Conservation (phyloP, 176 grass and related monocot genomes). For the Pontederia crassipes region DNA sequence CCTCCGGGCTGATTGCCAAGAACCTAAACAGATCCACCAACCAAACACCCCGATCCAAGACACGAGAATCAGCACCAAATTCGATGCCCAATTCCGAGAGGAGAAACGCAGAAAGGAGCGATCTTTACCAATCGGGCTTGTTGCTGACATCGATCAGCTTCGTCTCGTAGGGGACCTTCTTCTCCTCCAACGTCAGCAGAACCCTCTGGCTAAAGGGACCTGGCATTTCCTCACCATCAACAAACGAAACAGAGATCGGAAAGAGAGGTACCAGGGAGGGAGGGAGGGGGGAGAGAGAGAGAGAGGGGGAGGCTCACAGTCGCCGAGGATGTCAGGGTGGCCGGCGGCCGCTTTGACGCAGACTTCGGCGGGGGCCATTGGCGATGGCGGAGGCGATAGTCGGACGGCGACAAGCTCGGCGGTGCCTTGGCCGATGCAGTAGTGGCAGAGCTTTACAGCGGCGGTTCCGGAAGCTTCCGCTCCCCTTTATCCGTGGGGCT, state of each 20-base stretch:
- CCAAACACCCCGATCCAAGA: not conserved
- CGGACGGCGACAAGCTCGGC: not conserved
- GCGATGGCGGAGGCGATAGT: too few species aligned
- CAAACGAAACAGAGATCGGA: not conserved
- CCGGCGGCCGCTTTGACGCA: constrained; percentile 64
- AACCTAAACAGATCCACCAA: constrained; percentile 6
- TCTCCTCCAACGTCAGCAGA: constrained; percentile 81
- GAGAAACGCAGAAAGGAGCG: not conserved
- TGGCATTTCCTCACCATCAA: constrained; percentile 11
- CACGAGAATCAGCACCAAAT: not conserved
- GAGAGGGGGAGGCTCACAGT: constrained; percentile 38
- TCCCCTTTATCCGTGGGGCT: too few species aligned
- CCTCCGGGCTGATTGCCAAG: constrained; percentile 20
- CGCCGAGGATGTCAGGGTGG: constrained; percentile 46
- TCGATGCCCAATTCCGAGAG: too few species aligned
- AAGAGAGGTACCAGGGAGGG: not conserved
- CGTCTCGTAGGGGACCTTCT: constrained; percentile 59
- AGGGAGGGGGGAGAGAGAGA: not conserved
- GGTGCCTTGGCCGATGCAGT: too few species aligned
- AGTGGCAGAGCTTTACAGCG: too few species aligned
- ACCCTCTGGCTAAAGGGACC: constrained; percentile 76
- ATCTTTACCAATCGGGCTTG: constrained; percentile 66
- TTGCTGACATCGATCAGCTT: constrained; percentile 62
- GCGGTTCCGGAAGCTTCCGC: too few species aligned
- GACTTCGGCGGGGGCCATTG: constrained; percentile 31